Evolutionary conservation across 441 rosid species (phyloP).

Genomic region (Populus hybrid): DNA sequence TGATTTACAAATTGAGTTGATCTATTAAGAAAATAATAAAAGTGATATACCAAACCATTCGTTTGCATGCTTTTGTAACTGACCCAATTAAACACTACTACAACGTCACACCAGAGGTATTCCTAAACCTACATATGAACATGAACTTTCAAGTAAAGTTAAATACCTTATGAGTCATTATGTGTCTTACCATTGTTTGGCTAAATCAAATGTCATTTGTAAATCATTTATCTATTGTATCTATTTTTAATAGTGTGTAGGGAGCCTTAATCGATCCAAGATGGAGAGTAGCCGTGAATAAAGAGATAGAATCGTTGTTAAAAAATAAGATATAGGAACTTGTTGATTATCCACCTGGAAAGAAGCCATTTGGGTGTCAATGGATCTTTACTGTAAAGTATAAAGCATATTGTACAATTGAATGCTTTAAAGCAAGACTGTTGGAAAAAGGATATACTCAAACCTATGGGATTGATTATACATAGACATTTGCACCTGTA

Average conservation of each 20-base stretch:
- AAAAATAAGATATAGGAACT: too few species aligned
- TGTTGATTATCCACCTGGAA: too few species aligned
- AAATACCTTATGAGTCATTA: conserved; percentile 8
- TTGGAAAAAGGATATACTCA: too few species aligned
- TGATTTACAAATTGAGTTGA: neutral
- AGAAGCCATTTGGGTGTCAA: too few species aligned
- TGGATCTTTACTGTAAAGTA: too few species aligned
- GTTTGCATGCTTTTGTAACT: neutral
- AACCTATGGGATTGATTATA: too few species aligned
- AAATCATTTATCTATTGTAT: conserved; percentile 1
- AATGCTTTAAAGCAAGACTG: too few species aligned
- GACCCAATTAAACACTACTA: neutral
- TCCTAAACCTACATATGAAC: conserved; percentile 16
- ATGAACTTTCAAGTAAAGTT: neutral
- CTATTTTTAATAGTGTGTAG: neutral
- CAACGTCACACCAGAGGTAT: neutral
- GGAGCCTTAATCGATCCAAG: neutral
- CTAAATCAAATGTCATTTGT: neutral
- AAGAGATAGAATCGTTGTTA: neutral
- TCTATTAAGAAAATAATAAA: neutral
- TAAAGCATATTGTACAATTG: too few species aligned
- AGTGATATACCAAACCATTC: neutral
- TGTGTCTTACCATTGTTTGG: conserved; percentile 4
- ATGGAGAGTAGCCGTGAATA: conserved; percentile 3
- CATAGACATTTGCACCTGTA: too few species aligned